phyloP scores from a whole-genome alignment of 768 basidiomycete species.

The Cystofilobasidium bisporidii region DNA sequence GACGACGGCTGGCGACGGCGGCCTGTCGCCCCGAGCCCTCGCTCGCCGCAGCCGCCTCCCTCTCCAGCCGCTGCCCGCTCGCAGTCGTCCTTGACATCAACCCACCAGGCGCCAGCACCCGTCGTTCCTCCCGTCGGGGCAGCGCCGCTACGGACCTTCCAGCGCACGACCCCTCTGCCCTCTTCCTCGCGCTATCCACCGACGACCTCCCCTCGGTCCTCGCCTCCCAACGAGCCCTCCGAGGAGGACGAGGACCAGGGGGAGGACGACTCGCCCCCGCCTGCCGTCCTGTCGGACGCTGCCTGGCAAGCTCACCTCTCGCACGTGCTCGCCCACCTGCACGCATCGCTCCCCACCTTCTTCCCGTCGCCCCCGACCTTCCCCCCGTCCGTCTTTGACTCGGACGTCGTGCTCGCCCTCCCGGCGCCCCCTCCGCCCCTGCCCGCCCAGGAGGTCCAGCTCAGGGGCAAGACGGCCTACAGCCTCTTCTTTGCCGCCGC shows the following conservation, averaged over 20 bases:
- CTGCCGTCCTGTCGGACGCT: conserved; percentile 13
- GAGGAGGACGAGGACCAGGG: no score
- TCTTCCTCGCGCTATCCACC: no score
- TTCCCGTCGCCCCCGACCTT: conserved; percentile 10
- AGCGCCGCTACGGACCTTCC: no score
- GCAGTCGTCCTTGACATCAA: no score
- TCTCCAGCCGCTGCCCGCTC: background rate
- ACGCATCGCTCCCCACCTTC: conserved; percentile 9
- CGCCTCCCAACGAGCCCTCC: no score
- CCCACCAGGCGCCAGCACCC: no score
- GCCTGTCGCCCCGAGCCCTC: background rate
- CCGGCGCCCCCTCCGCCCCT: background rate
- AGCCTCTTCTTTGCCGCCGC: background rate
- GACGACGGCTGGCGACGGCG: conserved; percentile 3
- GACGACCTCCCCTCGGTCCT: no score
- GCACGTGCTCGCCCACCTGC: conserved; percentile 7
- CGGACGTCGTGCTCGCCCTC: background rate
- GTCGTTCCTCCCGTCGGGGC: no score
- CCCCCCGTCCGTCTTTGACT: conserved; percentile 12
- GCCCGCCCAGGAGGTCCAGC: background rate
- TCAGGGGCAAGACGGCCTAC: conserved; percentile 6
- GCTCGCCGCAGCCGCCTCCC: no score
- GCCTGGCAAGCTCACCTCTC: conserved; percentile 8
- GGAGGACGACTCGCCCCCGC: no score
- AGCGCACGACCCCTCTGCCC: no score